A percentile compares a stretch with the other conserved stretches of the same genome.
These are phyloP conservation scores for Casuarina equisetifolia DNA, from an alignment of 306 rosid genomes.

Conservation along the genomic window DNA sequence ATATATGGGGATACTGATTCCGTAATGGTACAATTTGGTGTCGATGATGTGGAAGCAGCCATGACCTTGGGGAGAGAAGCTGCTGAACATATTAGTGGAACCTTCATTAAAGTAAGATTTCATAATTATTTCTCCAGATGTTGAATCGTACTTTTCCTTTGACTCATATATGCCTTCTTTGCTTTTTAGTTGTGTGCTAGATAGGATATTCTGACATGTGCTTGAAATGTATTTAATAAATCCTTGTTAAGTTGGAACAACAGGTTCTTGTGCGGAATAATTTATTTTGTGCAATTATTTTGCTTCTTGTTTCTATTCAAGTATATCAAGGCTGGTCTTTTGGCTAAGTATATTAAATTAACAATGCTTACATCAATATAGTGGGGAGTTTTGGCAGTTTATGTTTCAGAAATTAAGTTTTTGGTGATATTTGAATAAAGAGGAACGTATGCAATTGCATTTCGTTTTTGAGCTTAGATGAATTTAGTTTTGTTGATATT, in stretches of 20 bases:
- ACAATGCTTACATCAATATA: not conserved
- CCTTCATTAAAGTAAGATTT: constrained; percentile 66
- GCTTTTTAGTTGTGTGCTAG: not conserved
- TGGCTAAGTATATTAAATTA: not conserved
- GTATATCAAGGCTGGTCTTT: not conserved
- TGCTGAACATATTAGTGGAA: constrained; percentile 83
- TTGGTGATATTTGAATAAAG: not conserved
- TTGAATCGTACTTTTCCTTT: constrained; percentile 3
- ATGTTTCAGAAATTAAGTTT: not conserved
- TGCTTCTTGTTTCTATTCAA: not conserved
- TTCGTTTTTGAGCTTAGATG: not conserved
- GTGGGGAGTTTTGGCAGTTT: not conserved
- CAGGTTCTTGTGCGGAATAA: not conserved
- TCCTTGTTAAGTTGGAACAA: not conserved
- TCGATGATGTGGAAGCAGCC: constrained; percentile 69
- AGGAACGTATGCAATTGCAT: not conserved
- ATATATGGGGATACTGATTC: constrained; percentile 98
- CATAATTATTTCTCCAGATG: not conserved
- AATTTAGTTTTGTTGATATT: not conserved
- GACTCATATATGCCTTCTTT: constrained; percentile 2
- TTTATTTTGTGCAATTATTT: constrained; percentile 2
- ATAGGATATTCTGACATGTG: not conserved
- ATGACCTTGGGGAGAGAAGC: constrained; percentile 94
- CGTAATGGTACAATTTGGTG: constrained; percentile 97
- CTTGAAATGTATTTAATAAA: not conserved